Conservation (phyloP, 306 rosid species). For the Prunus padus region DNA sequence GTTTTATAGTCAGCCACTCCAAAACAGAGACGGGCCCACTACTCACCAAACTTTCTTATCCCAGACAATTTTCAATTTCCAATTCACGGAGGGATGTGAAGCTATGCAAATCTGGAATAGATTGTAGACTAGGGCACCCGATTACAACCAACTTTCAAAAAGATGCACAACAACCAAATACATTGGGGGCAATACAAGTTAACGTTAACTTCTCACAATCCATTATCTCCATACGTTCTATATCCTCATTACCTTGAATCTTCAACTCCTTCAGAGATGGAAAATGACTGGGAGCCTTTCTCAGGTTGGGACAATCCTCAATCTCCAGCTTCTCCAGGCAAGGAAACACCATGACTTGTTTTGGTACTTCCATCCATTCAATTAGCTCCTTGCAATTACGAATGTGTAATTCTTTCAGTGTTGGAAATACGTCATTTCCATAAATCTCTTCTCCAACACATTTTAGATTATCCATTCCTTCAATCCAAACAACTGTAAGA, state of each 20-base stretch:
- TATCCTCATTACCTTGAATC: neutral
- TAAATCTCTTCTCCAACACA: no score
- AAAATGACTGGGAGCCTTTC: neutral
- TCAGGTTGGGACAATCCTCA: rapidly evolving
- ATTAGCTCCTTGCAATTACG: neutral
- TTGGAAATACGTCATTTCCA: no score
- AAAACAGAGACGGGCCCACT: no score
- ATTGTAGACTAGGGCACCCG: neutral
- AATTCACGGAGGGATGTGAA: no score
- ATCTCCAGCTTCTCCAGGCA: neutral
- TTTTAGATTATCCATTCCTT: neutral
- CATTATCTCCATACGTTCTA: neutral
- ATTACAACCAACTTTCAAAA: neutral
- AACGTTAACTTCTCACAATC: neutral
- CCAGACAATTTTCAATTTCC: no score
- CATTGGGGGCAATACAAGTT: neutral
- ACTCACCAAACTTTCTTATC: no score
- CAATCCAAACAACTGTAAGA: neutral
- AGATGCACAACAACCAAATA: neutral
- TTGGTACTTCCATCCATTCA: neutral
- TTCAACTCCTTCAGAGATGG: neutral
- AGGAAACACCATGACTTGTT: neutral
- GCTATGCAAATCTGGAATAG: neutral
- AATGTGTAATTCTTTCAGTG: neutral
- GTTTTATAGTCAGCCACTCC: rapidly evolving